Percentiles rank a stretch among this genome's conserved stretches.
Evolutionary conservation across 805 yeast species (phyloP).

Genomic region (Myxozyma mucilagina): DNA sequence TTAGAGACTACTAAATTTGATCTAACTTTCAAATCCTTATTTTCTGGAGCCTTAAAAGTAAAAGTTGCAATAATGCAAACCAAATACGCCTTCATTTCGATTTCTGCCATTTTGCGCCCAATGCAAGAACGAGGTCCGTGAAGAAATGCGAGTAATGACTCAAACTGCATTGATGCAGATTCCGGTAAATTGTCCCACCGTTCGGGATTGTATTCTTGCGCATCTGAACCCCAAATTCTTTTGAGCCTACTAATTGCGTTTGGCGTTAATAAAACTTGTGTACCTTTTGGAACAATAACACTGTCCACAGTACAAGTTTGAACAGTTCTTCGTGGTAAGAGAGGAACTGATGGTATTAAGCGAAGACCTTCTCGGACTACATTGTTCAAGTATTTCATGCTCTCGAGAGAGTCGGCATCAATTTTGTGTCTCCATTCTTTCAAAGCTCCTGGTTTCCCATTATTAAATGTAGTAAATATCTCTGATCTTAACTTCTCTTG

Average conservation of each 20-base stretch:
- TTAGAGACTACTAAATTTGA: neutral
- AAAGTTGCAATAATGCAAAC: neutral
- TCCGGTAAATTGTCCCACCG: neutral
- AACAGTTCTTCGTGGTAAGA: neutral
- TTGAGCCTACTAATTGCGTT: neutral
- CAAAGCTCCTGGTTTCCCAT: neutral
- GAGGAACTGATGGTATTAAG: conserved; percentile 4
- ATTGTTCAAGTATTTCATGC: conserved; percentile 17
- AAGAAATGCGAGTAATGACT: neutral
- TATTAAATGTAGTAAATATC: conserved; percentile 13
- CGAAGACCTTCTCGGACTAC: conserved; percentile 18
- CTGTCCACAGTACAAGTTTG: neutral
- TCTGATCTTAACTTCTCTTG: conserved; percentile 17
- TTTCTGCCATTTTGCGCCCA: neutral
- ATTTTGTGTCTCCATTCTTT: neutral
- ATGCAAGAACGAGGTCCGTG: neutral
- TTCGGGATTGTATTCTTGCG: neutral
- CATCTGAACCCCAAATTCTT: neutral
- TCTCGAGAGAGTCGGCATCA: conserved; percentile 11
- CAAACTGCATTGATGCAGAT: neutral
- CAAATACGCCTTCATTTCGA: neutral
- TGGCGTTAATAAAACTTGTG: neutral
- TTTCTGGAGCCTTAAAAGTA: neutral
- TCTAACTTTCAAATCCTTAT: neutral
- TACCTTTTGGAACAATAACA: neutral